A percentile compares a stretch with the other conserved stretches of the same genome.
These are phyloP conservation scores for Haplosporangium gracile DNA, from an alignment of 192 early-diverging fungal species.

Conservation along the genomic window DNA sequence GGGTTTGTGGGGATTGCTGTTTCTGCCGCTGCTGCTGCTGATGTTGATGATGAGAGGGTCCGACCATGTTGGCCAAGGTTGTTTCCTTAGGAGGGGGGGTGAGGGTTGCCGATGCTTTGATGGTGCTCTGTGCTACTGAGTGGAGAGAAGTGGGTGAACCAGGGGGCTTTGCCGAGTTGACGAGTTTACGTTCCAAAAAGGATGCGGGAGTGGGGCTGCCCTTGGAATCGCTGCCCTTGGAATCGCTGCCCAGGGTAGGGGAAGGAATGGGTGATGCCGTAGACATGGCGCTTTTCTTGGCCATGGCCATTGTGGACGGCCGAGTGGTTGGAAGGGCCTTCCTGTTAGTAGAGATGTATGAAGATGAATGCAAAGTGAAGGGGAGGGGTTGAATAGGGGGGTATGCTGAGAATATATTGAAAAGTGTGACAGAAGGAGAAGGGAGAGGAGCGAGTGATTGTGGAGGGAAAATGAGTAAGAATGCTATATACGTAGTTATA, in stretches of 20 bases:
- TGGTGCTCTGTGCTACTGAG: background rate
- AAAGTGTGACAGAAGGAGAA: background rate
- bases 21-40: background rate
- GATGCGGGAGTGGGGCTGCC: background rate
- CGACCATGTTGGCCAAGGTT: conserved; percentile 13
- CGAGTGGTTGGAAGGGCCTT: background rate
- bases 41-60: background rate
- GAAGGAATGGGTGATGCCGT: background rate
- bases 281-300: conserved; percentile 12
- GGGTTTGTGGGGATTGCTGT: background rate
- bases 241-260: background rate
- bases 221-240: background rate
- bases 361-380: background rate
- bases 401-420: too few relatives aligned
- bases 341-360: background rate
- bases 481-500: background rate
- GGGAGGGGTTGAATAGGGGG: background rate
- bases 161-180: conserved; percentile 17
- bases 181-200: conserved; percentile 29
- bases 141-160: background rate
- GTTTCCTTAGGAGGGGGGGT: background rate
- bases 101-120: conserved; percentile 10
- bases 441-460: background rate
- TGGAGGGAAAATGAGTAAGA: background rate
- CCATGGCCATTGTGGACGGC: conserved; percentile 14